phyloP scores from a whole-genome alignment of 441 rosid species.

The Geranium incanum region DNA sequence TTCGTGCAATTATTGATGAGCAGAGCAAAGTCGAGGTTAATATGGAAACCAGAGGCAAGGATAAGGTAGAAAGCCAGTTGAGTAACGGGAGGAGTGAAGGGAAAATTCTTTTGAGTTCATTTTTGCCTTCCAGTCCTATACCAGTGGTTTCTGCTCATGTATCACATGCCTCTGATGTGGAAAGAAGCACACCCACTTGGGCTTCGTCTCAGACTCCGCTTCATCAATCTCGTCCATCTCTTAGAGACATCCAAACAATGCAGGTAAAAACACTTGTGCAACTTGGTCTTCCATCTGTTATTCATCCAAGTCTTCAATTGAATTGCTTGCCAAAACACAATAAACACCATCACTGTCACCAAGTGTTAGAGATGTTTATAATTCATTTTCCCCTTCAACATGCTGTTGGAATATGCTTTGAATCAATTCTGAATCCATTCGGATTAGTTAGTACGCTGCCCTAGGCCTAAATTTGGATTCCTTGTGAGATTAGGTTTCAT shows the following conservation, averaged over 20 bases:
- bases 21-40: conserved; percentile 58
- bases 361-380: no score
- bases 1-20: conserved; percentile 85
- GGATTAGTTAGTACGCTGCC: no score
- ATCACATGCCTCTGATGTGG: conserved; percentile 46
- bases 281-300: no score
- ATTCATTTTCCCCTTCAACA: no score
- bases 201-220: conserved; percentile 75
- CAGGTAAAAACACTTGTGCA: conserved; percentile 38
- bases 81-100: conserved; percentile 39
- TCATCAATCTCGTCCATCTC: conserved; percentile 62
- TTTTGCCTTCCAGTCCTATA: conserved; percentile 71
- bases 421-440: no score
- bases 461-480: no score
- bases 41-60: conserved; percentile 33
- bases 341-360: no score
- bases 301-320: no score
- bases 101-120: conserved; percentile 58
- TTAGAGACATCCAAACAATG: conserved; percentile 92
- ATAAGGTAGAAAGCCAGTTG: conserved; percentile 35
- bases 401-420: no score
- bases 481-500: no score
- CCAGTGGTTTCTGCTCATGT: conserved; percentile 43
- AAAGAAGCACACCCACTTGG: conserved; percentile 84
- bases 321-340: no score